Percentiles rank a stretch among this genome's conserved stretches.
Evolutionary conservation across 352 stramenopile genomes (phyloP).

Genomic region (Pythium vanterpoolii): DNA sequence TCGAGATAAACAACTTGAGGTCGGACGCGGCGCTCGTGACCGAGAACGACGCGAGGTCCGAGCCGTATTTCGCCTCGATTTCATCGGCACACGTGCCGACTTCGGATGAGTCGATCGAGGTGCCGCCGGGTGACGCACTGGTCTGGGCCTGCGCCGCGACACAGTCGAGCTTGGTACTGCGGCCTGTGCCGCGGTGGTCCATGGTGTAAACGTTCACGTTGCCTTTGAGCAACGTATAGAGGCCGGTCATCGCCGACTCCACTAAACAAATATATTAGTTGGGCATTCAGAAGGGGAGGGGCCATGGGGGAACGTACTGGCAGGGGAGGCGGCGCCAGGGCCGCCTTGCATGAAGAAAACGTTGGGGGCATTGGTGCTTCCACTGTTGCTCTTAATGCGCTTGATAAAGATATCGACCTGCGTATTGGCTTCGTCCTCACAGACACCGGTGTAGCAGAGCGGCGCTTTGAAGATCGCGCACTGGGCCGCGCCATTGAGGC

Average conservation of each 20-base stretch:
- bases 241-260: conserved; percentile 28
- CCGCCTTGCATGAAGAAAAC: conserved; percentile 21
- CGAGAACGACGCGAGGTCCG: conserved; percentile 34
- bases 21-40: conserved; percentile 48
- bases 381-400: conserved; percentile 5
- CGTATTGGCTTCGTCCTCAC: conserved; percentile 21
- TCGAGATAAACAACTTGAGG: conserved; percentile 21
- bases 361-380: conserved; percentile 7
- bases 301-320: conserved; percentile 4
- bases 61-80: conserved; percentile 33
- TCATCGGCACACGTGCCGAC: conserved; percentile 32
- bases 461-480: conserved; percentile 37
- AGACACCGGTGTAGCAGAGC: conserved; percentile 40
- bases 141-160: conserved; percentile 32
- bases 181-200: conserved; percentile 49
- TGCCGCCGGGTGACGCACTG: conserved; percentile 16
- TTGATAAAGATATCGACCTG: conserved; percentile 53
- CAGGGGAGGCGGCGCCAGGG: conserved; percentile 13
- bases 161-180: conserved; percentile 40
- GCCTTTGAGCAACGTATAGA: conserved; percentile 29
- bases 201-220: conserved; percentile 54
- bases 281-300: neutral
- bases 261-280: conserved; percentile 1
- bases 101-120: conserved; percentile 22
- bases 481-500: conserved; percentile 18